These are phyloP conservation scores for Pyrenopolyporus hunteri DNA, from an alignment of 495 filamentous ascomycete species.

Conservation along the genomic window DNA sequence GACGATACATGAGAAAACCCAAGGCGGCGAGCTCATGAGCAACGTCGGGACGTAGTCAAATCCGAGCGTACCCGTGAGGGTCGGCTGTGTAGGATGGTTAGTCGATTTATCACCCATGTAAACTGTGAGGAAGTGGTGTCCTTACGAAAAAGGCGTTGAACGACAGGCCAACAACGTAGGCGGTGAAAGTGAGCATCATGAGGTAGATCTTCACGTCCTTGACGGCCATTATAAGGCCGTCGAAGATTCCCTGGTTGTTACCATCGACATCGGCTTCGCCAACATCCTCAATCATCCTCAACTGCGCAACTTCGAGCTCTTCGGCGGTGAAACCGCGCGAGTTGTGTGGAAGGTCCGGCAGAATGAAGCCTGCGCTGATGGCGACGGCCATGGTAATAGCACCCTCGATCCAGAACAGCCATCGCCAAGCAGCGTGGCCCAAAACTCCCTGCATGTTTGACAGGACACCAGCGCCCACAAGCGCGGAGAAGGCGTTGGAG, in stretches of 20 bases:
- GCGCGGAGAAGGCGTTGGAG: slow-evolving; percentile 65
- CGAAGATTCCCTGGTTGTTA: slow-evolving; percentile 62
- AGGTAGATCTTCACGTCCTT: slow-evolving; percentile 72
- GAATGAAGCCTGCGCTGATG: slow-evolving; percentile 59
- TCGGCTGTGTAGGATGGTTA: slow-evolving; percentile 74
- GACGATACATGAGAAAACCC: slow-evolving; percentile 70
- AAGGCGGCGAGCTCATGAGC: slow-evolving; percentile 76
- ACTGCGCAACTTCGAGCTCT: slow-evolving; percentile 68
- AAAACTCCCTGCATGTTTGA: slow-evolving; percentile 56
- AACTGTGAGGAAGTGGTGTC: slow-evolving; percentile 60
- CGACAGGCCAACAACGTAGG: slow-evolving; percentile 45
- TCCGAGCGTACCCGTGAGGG: slow-evolving; percentile 75
- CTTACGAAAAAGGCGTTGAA: slow-evolving; percentile 59
- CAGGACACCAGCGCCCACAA: slow-evolving; percentile 63
- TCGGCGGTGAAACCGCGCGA: slow-evolving; percentile 71
- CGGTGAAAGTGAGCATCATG: slow-evolving; percentile 51
- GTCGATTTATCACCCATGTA: slow-evolving; percentile 53
- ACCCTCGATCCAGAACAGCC: slow-evolving; percentile 80
- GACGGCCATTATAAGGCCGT: slow-evolving; percentile 73
- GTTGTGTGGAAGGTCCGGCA: slow-evolving; percentile 77
- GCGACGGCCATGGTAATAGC: slow-evolving; percentile 54
- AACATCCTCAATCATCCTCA: slow-evolving; percentile 76
- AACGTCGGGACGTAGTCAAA: slow-evolving; percentile 72
- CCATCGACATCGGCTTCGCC: slow-evolving; percentile 72
- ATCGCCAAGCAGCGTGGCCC: slow-evolving; percentile 60